Conservation (phyloP, 257 asterid genomes). For the Solanum chiquidenum region DNA sequence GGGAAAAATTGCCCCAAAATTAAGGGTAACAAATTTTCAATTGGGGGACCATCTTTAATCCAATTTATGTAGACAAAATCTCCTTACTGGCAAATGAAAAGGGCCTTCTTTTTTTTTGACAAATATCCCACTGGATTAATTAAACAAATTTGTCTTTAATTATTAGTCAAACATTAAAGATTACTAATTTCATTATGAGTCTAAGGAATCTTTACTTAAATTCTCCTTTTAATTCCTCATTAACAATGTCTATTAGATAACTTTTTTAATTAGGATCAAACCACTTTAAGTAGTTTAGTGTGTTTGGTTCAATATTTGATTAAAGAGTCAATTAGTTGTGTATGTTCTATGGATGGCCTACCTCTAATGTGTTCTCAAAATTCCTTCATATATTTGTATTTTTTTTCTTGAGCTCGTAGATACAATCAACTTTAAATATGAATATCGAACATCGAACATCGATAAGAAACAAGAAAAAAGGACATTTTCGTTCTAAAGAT, state of each 20-base stretch:
- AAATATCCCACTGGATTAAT: not conserved
- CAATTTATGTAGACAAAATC: slow-evolving; percentile 4
- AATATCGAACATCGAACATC: not conserved
- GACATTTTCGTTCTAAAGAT: not conserved
- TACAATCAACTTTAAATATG: not conserved
- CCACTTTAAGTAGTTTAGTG: not conserved
- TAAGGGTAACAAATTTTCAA: slow-evolving; percentile 5
- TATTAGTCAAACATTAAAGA: not conserved
- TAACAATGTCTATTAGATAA: not conserved
- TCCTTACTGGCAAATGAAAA: not conserved
- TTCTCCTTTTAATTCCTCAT: not conserved
- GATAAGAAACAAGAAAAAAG: not conserved
- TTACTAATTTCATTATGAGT: not conserved
- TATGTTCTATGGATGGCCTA: not conserved
- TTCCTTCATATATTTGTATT: not conserved
- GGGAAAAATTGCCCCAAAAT: slow-evolving; percentile 16
- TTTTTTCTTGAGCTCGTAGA: not conserved
- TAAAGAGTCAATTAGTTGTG: not conserved
- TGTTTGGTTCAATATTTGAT: not conserved
- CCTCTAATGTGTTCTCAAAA: not conserved
- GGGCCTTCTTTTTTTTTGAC: not conserved
- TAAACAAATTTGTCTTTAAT: not conserved
- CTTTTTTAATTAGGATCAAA: not conserved
- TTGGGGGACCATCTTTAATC: slow-evolving; percentile 18
- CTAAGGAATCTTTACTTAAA: not conserved